Percentiles rank a stretch among this genome's conserved stretches.
Conservation (phyloP, 208 protist genomes). For the Trypanosoma cruzi region DNA sequence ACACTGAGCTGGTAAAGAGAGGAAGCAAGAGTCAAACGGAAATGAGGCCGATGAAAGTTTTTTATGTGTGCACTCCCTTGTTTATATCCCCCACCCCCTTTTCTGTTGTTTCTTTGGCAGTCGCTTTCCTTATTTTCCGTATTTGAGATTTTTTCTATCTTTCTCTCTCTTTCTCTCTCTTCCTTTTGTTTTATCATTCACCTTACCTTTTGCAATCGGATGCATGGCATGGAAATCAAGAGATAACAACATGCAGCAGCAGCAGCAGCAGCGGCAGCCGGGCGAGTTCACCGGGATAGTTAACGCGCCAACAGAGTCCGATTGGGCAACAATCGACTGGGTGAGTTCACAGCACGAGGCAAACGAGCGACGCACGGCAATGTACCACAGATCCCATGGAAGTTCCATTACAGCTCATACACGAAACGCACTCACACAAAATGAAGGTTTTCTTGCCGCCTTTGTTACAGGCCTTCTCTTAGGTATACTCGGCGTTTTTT, state of each 20-base stretch:
- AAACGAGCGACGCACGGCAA: constrained; percentile 33
- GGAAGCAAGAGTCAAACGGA: background rate
- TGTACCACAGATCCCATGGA: background rate
- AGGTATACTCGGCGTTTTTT: constrained; percentile 59
- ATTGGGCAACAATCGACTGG: constrained; percentile 78
- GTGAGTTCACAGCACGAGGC: constrained; percentile 51
- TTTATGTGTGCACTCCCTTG: too few relatives aligned
- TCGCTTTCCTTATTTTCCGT: too few relatives aligned
- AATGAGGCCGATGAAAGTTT: too few relatives aligned
- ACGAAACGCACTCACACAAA: constrained; percentile 29
- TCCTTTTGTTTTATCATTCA: background rate
- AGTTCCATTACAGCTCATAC: constrained; percentile 7
- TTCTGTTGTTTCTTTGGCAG: background rate
- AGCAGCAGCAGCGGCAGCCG: background rate
- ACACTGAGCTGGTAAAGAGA: background rate
- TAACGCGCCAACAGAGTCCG: constrained; percentile 36
- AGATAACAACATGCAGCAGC: background rate
- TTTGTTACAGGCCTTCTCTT: constrained; percentile 45
- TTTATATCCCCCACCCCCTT: too few relatives aligned
- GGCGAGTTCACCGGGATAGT: constrained; percentile 24
- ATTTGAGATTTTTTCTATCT: background rate
- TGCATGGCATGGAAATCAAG: too few relatives aligned
- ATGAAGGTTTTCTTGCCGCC: constrained; percentile 46
- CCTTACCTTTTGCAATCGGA: background rate
- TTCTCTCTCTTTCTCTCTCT: background rate